These are phyloP conservation scores for Lodderomyces parapsilosis DNA, from an alignment of 1,139 yeast species.

Conservation along the genomic window DNA sequence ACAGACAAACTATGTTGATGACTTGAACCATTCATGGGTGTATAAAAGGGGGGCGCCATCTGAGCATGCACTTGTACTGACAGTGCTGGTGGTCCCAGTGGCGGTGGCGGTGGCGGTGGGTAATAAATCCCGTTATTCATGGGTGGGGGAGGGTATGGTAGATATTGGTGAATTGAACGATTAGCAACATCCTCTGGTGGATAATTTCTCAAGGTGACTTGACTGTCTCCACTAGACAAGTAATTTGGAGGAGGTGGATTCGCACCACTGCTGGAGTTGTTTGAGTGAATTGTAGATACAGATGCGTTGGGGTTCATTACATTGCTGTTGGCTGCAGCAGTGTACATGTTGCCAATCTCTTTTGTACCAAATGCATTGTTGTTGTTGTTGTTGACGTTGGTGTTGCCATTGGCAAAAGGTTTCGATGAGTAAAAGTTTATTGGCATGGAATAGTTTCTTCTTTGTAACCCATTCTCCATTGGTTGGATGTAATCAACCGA, in stretches of 20 bases:
- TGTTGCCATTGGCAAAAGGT: conserved; percentile 3
- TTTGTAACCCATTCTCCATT: background rate
- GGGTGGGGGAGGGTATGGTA: conserved; percentile 5
- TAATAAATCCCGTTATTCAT: background rate
- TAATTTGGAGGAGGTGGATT: conserved; percentile 7
- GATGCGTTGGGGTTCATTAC: conserved; percentile 8
- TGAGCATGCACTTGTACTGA: background rate
- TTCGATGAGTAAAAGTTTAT: conserved; percentile 5
- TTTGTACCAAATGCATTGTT: background rate
- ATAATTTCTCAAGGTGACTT: background rate
- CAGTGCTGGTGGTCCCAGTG: conserved; percentile 3
- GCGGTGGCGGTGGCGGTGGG: conserved; percentile 6
- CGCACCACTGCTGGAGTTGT: conserved; percentile 5
- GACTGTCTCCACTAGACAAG: conserved; percentile 5
- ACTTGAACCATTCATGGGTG: background rate
- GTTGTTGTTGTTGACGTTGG: no score
- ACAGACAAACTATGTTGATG: conserved; percentile 11
- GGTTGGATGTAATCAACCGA: background rate
- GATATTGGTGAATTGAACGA: conserved; percentile 6
- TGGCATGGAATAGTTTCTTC: conserved; percentile 3
- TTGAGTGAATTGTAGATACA: conserved; percentile 10
- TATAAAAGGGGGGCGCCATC: background rate
- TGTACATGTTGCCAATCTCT: background rate
- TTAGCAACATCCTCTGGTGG: conserved; percentile 1
- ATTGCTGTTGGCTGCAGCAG: background rate